Evolutionary conservation across 495 filamentous ascomycete species (phyloP).

Genomic region (Wilcoxina mikolae): DNA sequence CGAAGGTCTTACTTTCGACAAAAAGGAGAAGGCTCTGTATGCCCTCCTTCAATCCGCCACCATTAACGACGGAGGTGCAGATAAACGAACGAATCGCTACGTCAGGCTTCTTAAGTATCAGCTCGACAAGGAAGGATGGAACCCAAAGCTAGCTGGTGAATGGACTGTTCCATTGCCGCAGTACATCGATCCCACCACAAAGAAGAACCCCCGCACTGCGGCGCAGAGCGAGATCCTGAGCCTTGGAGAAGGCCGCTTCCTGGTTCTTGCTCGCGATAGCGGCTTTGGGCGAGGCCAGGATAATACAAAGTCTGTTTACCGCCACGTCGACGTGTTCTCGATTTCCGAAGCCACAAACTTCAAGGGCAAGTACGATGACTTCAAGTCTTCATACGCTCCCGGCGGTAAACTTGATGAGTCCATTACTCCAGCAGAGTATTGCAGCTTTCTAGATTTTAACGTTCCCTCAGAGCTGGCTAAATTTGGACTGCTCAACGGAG

Average conservation of each 20-base stretch:
- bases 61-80: conserved; percentile 49
- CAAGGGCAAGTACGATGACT: conserved; percentile 41
- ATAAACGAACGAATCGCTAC: conserved; percentile 40
- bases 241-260: conserved; percentile 48
- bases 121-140: conserved; percentile 30
- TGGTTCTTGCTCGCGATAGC: conserved; percentile 56
- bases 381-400: conserved; percentile 26
- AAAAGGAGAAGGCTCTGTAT: conserved; percentile 51
- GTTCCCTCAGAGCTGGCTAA: conserved; percentile 49
- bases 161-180: conserved; percentile 55
- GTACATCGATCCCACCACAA: conserved; percentile 34
- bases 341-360: conserved; percentile 51
- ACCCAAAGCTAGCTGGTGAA: conserved; percentile 40
- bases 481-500: conserved; percentile 59
- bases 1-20: conserved; percentile 52
- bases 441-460: conserved; percentile 60
- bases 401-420: conserved; percentile 41
- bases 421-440: conserved; percentile 51
- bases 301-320: conserved; percentile 44
- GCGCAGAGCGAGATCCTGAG: conserved; percentile 58
- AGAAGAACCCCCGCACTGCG: conserved; percentile 40
- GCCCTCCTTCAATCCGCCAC: conserved; percentile 54
- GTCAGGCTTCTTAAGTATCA: conserved; percentile 52
- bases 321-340: conserved; percentile 61
- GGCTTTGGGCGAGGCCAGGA: conserved; percentile 43